Base-by-base conservation (phyloP, 2,329 filamentous ascomycete species). In the Aspergillus awamori region DNA sequence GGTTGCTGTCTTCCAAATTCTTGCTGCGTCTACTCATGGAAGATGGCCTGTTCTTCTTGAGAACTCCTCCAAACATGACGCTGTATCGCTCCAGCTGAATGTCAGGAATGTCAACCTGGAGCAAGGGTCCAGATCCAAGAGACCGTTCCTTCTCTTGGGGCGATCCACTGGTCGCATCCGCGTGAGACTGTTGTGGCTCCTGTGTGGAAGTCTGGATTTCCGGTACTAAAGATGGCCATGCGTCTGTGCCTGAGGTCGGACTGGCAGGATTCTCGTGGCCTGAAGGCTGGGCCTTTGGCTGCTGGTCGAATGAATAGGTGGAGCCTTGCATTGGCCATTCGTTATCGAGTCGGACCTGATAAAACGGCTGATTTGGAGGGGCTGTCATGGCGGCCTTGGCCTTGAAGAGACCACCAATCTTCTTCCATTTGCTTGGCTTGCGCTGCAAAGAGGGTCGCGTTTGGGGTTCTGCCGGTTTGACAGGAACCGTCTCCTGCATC, bases 61-160 rank as follows among this genome's bases (percentile, higher is more conserved):
- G 79, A 6, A 97, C 82, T 39, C 85, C 86, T 58, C 89, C 87
- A 72, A 98, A 97, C 93, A 97, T 97, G 66, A 97, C 86, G 68
- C 93, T 97, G 69, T 97, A 98, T 53, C 94, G 83, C 73, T 97
- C 94, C 83, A 98, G 83, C 64, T 89, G 87, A 58, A 91, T 84
- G 53, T 86, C 85, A 0, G 94, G 93, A 60, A 97, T 95, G 56
- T 93, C 87, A 15, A 97, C 84, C 68, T 93, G 83, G 20, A 97
- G 79, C 6, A 89, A 75, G 2, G 79, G 71, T 17, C 63, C 59
- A 4, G 53, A 22, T 48, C 17, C 45, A 20, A 13, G 20, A 54
- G 4, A 8, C 13, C 30, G 45, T n/a, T 30, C 22, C 65, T 67
- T n/a, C 59, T 48, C n/a, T 38, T 56, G 52, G 26, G 43, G 8